phyloP scores from a whole-genome alignment of 805 yeast species.

The Nakazawaea peltata region DNA sequence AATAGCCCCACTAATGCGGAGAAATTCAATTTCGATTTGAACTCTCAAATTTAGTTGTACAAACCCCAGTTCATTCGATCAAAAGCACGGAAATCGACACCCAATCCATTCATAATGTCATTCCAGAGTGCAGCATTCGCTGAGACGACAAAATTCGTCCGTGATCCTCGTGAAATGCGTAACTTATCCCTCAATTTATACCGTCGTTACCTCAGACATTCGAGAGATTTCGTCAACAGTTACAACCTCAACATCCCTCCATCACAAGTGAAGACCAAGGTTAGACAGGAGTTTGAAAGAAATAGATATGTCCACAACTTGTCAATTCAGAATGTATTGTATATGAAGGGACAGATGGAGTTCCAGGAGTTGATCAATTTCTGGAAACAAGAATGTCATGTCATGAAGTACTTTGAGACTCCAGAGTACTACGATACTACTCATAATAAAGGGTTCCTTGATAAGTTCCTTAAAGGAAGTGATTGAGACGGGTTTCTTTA shows the following conservation, averaged over 20 bases:
- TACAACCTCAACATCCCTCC: constrained; percentile 74
- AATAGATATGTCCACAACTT: constrained; percentile 64
- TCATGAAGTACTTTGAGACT: constrained; percentile 72
- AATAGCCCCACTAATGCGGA: too few relatives aligned
- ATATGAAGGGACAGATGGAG: constrained; percentile 84
- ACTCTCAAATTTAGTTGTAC: too few relatives aligned
- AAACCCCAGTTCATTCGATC: too few relatives aligned
- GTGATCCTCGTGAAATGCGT: constrained; percentile 52
- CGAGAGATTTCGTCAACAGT: constrained; percentile 41
- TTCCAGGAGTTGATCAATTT: constrained; percentile 81
- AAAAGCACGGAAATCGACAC: too few relatives aligned
- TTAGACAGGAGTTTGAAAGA: constrained; percentile 87
- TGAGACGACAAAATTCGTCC: constrained; percentile 64
- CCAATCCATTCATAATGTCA: too few relatives aligned
- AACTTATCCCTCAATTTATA: constrained; percentile 60
- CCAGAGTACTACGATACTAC: constrained; percentile 48
- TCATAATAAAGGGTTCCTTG: constrained; percentile 55
- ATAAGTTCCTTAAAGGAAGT: constrained; percentile 65
- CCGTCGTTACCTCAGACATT: constrained; percentile 62
- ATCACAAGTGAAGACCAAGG: constrained; percentile 69
- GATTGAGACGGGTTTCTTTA: constrained; percentile 14
- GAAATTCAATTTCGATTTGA: too few relatives aligned
- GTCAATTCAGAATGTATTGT: constrained; percentile 57
- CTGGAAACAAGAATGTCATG: constrained; percentile 87
- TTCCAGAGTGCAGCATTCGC: constrained; percentile 69